These are phyloP conservation scores for Bocquillonia castaneifolia DNA, from an alignment of 441 rosid species.

Conservation along the genomic window DNA sequence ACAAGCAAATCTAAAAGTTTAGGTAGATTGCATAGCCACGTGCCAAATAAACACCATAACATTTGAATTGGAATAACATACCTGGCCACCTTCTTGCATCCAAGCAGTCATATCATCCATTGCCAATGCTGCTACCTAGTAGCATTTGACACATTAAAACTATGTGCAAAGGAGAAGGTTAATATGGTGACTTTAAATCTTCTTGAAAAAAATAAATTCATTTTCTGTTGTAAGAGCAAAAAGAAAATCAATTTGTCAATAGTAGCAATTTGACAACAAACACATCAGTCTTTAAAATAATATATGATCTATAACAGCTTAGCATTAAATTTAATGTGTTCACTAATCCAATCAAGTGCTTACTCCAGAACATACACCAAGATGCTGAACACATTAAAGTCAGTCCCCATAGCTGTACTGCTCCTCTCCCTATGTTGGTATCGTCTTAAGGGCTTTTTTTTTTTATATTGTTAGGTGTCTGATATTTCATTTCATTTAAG, in stretches of 20 bases:
- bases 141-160: constrained; percentile 80
- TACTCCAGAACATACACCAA: neutral
- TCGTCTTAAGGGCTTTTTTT: constrained; percentile 8
- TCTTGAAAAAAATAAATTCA: constrained; percentile 25
- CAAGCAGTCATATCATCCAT: constrained; percentile 99
- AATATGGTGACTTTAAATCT: constrained; percentile 35
- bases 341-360: constrained; percentile 5
- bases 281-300: neutral
- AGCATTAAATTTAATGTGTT: neutral
- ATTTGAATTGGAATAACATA: constrained; percentile 34
- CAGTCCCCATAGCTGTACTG: neutral
- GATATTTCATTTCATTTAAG: neutral
- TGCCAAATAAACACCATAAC: constrained; percentile 9
- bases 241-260: neutral
- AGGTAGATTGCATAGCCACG: constrained; percentile 16
- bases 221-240: neutral
- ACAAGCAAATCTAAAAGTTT: constrained; percentile 22
- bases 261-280: constrained; percentile 19
- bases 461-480: neutral
- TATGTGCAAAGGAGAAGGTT: constrained; percentile 64
- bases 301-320: neutral
- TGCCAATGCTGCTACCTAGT: constrained; percentile 99
- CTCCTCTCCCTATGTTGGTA: neutral
- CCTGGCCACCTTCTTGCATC: constrained; percentile 99
- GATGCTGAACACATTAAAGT: constrained; percentile 1